A percentile compares a stretch with the other conserved stretches of the same genome.
These are phyloP conservation scores for Lasiodiplodia theobromae DNA, from an alignment of 2,329 filamentous ascomycete genomes.

Conservation along the genomic window DNA sequence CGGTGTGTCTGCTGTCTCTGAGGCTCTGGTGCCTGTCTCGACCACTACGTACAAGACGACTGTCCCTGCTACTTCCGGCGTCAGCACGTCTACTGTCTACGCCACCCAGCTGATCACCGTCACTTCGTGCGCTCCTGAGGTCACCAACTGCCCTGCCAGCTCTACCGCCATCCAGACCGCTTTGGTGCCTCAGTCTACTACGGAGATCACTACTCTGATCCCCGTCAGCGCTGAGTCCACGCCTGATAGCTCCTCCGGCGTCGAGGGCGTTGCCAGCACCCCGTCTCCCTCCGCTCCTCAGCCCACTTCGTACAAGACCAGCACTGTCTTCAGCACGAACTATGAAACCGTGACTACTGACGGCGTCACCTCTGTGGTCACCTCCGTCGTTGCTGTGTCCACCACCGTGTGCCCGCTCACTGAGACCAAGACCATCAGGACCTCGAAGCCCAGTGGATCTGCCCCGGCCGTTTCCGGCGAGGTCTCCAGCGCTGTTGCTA, in stretches of 20 bases:
- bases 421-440: conserved; percentile 36
- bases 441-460: neutral
- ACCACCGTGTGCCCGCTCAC: conserved; percentile 43
- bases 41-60: neutral
- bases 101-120: conserved; percentile 23
- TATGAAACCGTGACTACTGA: neutral
- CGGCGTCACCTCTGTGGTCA: conserved; percentile 27
- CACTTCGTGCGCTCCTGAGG: conserved; percentile 13
- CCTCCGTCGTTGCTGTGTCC: conserved; percentile 11
- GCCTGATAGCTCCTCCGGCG: neutral
- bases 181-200: conserved; percentile 13
- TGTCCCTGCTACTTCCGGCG: conserved; percentile 10
- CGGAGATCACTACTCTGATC: conserved; percentile 20
- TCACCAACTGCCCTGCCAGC: conserved; percentile 29
- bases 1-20: conserved; percentile 20
- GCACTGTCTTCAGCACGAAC: conserved; percentile 17
- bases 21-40: conserved; percentile 7
- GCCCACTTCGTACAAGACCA: conserved; percentile 5
- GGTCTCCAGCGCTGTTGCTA: neutral
- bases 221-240: conserved; percentile 23
- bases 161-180: conserved; percentile 18
- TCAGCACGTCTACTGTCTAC: conserved; percentile 17
- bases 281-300: conserved; percentile 1
- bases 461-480: conserved; percentile 8
- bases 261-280: neutral